Evolutionary conservation across 352 stramenopile genomes (phyloP).

Genomic region (Globisporangium emineosum): DNA sequence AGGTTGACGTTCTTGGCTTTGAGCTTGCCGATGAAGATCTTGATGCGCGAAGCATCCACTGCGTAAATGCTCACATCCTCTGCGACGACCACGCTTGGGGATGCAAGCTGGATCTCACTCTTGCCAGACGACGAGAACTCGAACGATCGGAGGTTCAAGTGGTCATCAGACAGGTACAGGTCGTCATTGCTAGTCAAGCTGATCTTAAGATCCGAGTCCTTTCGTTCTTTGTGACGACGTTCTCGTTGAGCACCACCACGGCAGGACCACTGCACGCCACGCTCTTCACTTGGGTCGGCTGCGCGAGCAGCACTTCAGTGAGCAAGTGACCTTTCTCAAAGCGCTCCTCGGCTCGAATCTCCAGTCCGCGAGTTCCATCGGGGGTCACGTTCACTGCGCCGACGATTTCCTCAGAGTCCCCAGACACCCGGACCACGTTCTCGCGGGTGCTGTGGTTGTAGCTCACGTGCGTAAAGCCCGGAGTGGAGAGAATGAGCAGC

Average conservation of each 20-base stretch:
- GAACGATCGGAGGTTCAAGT: conserved; percentile 4
- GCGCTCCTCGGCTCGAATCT: conserved; percentile 9
- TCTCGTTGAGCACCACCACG: conserved; percentile 22
- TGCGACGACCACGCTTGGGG: neutral
- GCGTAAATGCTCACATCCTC: neutral
- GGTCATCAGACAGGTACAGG: neutral
- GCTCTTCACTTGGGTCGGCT: conserved; percentile 10
- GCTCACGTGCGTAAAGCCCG: conserved; percentile 22
- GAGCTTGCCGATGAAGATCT: conserved; percentile 1
- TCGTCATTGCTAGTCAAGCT: neutral
- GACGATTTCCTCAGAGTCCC: conserved; percentile 7
- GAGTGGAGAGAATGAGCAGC: conserved; percentile 3
- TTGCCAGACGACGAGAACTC: neutral
- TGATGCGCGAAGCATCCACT: neutral
- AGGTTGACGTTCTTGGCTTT: neutral
- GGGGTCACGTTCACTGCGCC: conserved; percentile 10
- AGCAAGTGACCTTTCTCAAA: conserved; percentile 16
- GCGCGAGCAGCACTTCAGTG: conserved; percentile 18
- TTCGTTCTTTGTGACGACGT: conserved; percentile 7
- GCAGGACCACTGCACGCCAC: conserved; percentile 13
- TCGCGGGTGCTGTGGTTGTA: conserved; percentile 4
- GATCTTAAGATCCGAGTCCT: conserved; percentile 4
- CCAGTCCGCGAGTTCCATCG: neutral
- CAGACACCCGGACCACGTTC: conserved; percentile 16
- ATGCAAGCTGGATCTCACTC: neutral